These are phyloP conservation scores for Pulveroboletus ravenelii DNA, from an alignment of 768 basidiomycete species.

Conservation along the genomic window DNA sequence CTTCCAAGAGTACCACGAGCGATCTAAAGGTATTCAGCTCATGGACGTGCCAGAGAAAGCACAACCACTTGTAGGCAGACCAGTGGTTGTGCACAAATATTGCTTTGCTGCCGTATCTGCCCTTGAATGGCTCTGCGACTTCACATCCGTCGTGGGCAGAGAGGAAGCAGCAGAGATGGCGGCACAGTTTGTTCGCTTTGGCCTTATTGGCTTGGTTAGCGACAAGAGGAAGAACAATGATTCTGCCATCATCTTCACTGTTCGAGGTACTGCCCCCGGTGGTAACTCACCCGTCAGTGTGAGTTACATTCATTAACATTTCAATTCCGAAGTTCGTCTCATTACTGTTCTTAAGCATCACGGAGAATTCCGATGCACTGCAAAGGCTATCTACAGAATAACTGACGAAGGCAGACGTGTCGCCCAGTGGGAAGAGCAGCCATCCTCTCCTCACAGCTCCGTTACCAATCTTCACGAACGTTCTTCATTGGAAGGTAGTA, in stretches of 20 bases:
- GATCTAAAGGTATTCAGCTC: conserved; percentile 67
- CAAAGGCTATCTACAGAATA: conserved; percentile 91
- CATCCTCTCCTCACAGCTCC: conserved; percentile 60
- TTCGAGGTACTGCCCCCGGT: conserved; percentile 73
- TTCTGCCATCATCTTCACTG: conserved; percentile 90
- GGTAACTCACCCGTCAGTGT: conserved; percentile 73
- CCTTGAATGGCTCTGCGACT: conserved; percentile 96
- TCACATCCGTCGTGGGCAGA: conserved; percentile 89
- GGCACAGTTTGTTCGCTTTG: conserved; percentile 95
- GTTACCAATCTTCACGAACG: conserved; percentile 59
- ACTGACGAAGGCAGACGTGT: conserved; percentile 86
- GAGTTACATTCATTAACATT: conserved; percentile 25
- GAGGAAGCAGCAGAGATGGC: conserved; percentile 98
- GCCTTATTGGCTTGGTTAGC: conserved; percentile 82
- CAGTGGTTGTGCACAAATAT: conserved; percentile 49
- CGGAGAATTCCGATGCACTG: conserved; percentile 94
- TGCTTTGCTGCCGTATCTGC: conserved; percentile 86
- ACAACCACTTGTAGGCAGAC: conserved; percentile 46
- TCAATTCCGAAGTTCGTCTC: conserved; percentile 1
- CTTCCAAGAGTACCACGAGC: conserved; percentile 73
- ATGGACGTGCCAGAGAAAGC: conserved; percentile 68
- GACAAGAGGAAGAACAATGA: conserved; percentile 90
- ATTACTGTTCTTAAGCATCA: conserved; percentile 55
- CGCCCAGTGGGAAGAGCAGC: conserved; percentile 74
- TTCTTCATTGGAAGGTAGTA: conserved; percentile 49